Conservation (phyloP, 495 filamentous ascomycete species). For the Penicillium pancosmium region DNA sequence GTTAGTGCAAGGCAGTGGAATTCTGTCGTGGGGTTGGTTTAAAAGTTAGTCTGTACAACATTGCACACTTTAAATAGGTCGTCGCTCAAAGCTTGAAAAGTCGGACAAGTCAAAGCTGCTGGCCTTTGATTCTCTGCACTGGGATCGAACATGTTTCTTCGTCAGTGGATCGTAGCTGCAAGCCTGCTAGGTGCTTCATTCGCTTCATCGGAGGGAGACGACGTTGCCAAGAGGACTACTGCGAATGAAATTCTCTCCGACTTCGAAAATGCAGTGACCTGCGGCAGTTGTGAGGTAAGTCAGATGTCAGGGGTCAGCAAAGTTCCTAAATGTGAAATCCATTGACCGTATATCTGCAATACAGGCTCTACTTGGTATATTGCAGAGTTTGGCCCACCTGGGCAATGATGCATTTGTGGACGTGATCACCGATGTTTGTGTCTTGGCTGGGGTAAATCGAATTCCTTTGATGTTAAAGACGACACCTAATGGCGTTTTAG, state of each 20-base stretch:
- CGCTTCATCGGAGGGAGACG: constrained; percentile 9
- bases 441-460: constrained; percentile 36
- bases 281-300: constrained; percentile 50
- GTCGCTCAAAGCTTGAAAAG: not conserved
- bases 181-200: constrained; percentile 15
- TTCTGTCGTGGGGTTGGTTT: not conserved
- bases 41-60: not conserved
- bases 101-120: not conserved
- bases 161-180: constrained; percentile 11
- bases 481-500: constrained; percentile 9
- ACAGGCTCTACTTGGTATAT: constrained; percentile 43
- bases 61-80: not conserved
- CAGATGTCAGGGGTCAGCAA: not conserved
- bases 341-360: not conserved
- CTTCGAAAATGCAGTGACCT: constrained; percentile 47
- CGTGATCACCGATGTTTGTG: constrained; percentile 48
- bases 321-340: not conserved
- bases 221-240: constrained; percentile 15
- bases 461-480: too few relatives aligned
- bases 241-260: constrained; percentile 29
- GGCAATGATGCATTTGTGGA: constrained; percentile 45
- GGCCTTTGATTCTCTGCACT: not conserved
- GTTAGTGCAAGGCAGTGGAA: not conserved
- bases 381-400: constrained; percentile 45
- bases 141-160: constrained; percentile 10